phyloP scores from a whole-genome alignment of 2,329 filamentous ascomycete genomes.

The Fusarium sarcochroum region DNA sequence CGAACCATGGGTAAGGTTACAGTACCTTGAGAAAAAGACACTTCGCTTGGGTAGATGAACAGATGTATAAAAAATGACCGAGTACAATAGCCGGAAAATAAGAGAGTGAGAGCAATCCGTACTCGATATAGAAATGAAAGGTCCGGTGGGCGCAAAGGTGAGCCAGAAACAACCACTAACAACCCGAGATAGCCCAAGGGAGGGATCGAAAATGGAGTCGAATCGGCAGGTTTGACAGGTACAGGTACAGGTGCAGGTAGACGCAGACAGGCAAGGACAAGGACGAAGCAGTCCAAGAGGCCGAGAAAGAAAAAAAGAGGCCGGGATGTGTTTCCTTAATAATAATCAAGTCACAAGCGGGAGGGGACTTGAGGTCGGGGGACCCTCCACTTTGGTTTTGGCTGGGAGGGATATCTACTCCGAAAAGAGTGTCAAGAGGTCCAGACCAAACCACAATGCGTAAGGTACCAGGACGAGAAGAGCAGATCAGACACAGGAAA shows the following conservation, averaged over 20 bases:
- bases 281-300: conserved; percentile 9
- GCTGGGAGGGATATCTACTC: conserved; percentile 37
- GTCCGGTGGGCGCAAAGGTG: conserved; percentile 37
- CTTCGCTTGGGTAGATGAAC: not conserved
- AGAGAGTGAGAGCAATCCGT: conserved; percentile 1
- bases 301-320: conserved; percentile 8
- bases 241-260: not conserved
- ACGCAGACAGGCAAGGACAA: conserved; percentile 14
- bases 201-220: conserved; percentile 29
- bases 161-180: conserved; percentile 36
- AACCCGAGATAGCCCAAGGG: conserved; percentile 13
- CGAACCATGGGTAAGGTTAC: not conserved
- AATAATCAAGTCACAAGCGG: conserved; percentile 30
- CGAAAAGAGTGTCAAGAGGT: conserved; percentile 33
- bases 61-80: not conserved
- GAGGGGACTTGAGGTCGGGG: conserved; percentile 16
- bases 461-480: conserved; percentile 3
- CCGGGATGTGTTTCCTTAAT: conserved; percentile 43
- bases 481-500: conserved; percentile 33
- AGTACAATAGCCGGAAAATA: not conserved
- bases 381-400: conserved; percentile 30
- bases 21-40: too few relatives aligned
- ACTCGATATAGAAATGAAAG: conserved; percentile 27
- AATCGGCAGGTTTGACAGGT: conserved; percentile 16
- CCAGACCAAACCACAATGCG: conserved; percentile 27